These are phyloP conservation scores for Nicotiana otophora DNA, from an alignment of 257 asterid species.

Conservation along the genomic window DNA sequence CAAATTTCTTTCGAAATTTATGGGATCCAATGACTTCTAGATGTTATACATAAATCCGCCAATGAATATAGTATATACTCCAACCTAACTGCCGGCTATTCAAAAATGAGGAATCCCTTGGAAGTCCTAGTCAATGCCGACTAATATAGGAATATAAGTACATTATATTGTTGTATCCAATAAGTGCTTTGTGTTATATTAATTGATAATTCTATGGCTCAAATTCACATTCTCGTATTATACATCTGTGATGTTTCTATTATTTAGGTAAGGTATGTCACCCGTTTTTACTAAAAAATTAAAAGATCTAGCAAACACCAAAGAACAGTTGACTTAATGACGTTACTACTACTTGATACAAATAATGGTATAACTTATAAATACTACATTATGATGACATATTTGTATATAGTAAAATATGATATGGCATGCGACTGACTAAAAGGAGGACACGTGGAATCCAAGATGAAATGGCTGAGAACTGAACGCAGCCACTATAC, in stretches of 20 bases:
- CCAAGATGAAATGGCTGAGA: too few relatives aligned
- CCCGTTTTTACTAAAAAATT: not conserved
- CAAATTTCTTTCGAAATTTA: too few relatives aligned
- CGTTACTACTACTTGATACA: not conserved
- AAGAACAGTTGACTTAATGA: not conserved
- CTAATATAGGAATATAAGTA: not conserved
- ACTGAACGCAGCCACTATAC: too few relatives aligned
- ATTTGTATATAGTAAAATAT: too few relatives aligned
- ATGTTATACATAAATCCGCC: too few relatives aligned
- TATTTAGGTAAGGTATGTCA: not conserved
- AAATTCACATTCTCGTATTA: not conserved
- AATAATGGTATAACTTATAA: not conserved
- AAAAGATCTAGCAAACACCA: not conserved
- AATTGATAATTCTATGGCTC: not conserved
- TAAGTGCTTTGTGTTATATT: not conserved
- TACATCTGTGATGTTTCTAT: not conserved
- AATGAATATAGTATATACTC: too few relatives aligned
- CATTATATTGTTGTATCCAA: not conserved
- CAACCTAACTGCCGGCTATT: not conserved
- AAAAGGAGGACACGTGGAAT: too few relatives aligned
- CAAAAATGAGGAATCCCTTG: not conserved
- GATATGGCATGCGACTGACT: too few relatives aligned
- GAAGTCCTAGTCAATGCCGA: not conserved
- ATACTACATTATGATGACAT: too few relatives aligned
- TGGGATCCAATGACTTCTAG: rapidly evolving